phyloP scores from a whole-genome alignment of 495 filamentous ascomycete genomes.

The Extremus antarcticus region DNA sequence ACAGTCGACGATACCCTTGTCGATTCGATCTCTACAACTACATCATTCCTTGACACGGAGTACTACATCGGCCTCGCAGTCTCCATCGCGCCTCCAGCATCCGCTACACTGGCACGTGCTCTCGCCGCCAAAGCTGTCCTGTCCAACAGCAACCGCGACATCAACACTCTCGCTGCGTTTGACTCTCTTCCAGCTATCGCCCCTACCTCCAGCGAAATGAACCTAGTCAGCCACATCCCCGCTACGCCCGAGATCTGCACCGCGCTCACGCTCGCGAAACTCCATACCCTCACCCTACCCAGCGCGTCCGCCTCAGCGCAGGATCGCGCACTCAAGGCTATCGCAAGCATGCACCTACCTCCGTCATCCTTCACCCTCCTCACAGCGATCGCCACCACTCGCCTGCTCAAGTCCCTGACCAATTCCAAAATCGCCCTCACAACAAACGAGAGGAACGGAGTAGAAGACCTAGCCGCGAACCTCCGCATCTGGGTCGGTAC shows the following conservation, averaged over 20 bases:
- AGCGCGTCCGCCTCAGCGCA: slow-evolving; percentile 12
- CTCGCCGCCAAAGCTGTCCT: slow-evolving; percentile 60
- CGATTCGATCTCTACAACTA: slow-evolving; percentile 28
- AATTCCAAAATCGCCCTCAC: background rate
- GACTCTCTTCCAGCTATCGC: slow-evolving; percentile 37
- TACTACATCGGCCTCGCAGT: slow-evolving; percentile 54
- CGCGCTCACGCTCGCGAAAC: slow-evolving; percentile 72
- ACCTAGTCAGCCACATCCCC: slow-evolving; percentile 23
- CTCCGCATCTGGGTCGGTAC: slow-evolving; percentile 30
- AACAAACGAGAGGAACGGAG: slow-evolving; percentile 7
- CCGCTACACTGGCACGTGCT: slow-evolving; percentile 64
- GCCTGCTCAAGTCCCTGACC: slow-evolving; percentile 43
- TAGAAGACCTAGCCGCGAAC: slow-evolving; percentile 25
- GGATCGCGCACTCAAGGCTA: slow-evolving; percentile 11
- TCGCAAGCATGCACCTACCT: slow-evolving; percentile 22
- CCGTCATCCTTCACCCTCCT: slow-evolving; percentile 50
- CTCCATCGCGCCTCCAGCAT: slow-evolving; percentile 66
- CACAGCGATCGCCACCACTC: slow-evolving; percentile 67
- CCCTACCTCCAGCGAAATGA: slow-evolving; percentile 8
- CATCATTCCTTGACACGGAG: slow-evolving; percentile 21
- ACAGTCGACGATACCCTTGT: slow-evolving; percentile 61
- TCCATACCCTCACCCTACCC: slow-evolving; percentile 55
- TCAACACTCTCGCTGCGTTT: slow-evolving; percentile 45
- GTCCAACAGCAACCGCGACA: slow-evolving; percentile 39
- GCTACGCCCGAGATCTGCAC: slow-evolving; percentile 54